Conservation (phyloP, 768 basidiomycete species). For the Suillus decipiens region DNA sequence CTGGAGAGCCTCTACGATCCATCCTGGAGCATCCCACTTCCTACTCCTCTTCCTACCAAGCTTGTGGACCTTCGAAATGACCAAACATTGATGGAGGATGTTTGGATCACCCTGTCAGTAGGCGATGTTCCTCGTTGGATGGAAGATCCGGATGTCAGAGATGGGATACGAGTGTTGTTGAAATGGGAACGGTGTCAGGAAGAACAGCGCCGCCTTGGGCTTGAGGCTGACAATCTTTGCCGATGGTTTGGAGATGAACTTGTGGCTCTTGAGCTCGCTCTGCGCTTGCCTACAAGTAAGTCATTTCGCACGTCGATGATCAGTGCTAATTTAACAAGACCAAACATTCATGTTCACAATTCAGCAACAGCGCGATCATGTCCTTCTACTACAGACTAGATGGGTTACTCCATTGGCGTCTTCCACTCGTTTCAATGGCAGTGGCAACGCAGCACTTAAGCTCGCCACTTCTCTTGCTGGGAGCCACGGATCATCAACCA, state of each 20-base stretch:
- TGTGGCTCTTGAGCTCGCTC: slow-evolving; percentile 20
- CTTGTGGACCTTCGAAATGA: slow-evolving; percentile 21
- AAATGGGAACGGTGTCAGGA: slow-evolving; percentile 32
- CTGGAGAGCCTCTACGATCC: slow-evolving; percentile 27
- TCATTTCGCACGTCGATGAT: background rate
- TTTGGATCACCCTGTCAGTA: slow-evolving; percentile 32
- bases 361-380: slow-evolving; percentile 10
- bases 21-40: slow-evolving; percentile 34
- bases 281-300: slow-evolving; percentile 16
- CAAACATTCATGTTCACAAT: background rate
- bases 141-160: slow-evolving; percentile 29
- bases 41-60: slow-evolving; percentile 32
- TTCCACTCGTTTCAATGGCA: slow-evolving; percentile 8
- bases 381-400: slow-evolving; percentile 17
- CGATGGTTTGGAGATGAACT: slow-evolving; percentile 37
- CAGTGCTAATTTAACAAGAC: background rate
- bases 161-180: slow-evolving; percentile 34
- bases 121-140: slow-evolving; percentile 33
- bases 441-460: slow-evolving; percentile 12
- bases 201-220: slow-evolving; percentile 26
- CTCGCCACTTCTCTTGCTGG: slow-evolving; percentile 4
- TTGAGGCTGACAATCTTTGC: slow-evolving; percentile 38
- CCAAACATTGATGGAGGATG: slow-evolving; percentile 36
- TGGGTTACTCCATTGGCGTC: slow-evolving; percentile 26
- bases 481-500: background rate